phyloP scores from a whole-genome alignment of 306 rosid species.

The Prunus mongolica region DNA sequence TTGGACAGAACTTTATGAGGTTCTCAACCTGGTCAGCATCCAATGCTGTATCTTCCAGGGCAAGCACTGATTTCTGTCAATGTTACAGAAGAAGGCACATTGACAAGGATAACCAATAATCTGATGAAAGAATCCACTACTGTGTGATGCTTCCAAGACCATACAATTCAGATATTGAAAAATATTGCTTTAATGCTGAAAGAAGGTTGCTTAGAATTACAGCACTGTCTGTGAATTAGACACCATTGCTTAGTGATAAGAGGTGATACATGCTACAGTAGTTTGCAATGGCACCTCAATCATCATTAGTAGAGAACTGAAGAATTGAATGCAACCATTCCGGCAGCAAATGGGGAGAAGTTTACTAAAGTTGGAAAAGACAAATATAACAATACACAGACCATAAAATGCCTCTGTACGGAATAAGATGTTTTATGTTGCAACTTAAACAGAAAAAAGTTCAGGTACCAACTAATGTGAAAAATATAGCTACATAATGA shows the following conservation, averaged over 20 bases:
- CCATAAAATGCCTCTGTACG: neutral
- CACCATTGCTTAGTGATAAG: neutral
- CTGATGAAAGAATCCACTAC: neutral
- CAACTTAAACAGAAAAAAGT: too few species aligned
- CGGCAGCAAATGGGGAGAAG: neutral
- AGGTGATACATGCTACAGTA: neutral
- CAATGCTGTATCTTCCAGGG: constrained; percentile 67
- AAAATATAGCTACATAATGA: neutral
- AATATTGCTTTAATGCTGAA: neutral
- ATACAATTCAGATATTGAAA: neutral
- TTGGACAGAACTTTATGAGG: constrained; percentile 87
- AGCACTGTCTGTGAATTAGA: neutral
- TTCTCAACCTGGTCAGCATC: constrained; percentile 88
- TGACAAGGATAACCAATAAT: neutral
- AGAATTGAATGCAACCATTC: neutral
- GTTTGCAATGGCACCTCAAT: neutral
- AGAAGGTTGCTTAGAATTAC: neutral
- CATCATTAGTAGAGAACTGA: too few species aligned
- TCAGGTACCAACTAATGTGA: too few species aligned
- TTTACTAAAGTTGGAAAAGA: neutral
- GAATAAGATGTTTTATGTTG: too few species aligned
- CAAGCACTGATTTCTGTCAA: constrained; percentile 67
- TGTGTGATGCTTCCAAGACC: neutral
- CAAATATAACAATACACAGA: neutral
- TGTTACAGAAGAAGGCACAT: constrained; percentile 12